Evolutionary conservation across 352 stramenopile genomes (phyloP).

Genomic region (Labyrinthula sp.): DNA sequence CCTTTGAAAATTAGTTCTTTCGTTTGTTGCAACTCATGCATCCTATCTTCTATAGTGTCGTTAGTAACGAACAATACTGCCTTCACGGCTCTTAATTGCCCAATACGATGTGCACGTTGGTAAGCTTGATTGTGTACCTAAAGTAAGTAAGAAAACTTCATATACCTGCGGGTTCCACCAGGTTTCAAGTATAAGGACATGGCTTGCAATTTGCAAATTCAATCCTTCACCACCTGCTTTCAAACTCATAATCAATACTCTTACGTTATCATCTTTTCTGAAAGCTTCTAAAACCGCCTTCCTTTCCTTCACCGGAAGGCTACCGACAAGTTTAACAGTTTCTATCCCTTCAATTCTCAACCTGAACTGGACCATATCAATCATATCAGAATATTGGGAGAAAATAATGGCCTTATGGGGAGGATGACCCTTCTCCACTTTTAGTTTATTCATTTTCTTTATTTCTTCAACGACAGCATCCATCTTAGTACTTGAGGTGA

Average conservation of each 20-base stretch:
- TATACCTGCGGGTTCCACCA: constrained; percentile 97
- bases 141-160: too few species aligned
- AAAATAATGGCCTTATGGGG: constrained; percentile 89
- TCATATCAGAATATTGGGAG: constrained; percentile 76
- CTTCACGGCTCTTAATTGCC: constrained; percentile 85
- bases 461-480: constrained; percentile 90
- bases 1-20: constrained; percentile 93
- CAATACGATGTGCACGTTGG: constrained; percentile 86
- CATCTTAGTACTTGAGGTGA: constrained; percentile 83
- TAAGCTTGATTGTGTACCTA: constrained; percentile 81
- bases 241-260: constrained; percentile 86
- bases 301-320: constrained; percentile 59
- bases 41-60: constrained; percentile 87
- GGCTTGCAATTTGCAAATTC: constrained; percentile 87
- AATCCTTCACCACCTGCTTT: constrained; percentile 93
- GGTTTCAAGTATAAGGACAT: constrained; percentile 90
- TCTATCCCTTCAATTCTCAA: constrained; percentile 60
- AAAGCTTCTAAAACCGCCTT: constrained; percentile 54
- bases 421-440: constrained; percentile 48
- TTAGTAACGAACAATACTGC: constrained; percentile 90
- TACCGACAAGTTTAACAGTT: constrained; percentile 66
- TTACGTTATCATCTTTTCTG: constrained; percentile 60
- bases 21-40: constrained; percentile 82
- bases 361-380: constrained; percentile 89
- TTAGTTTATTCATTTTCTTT: constrained; percentile 64